A percentile compares a stretch with the other conserved stretches of the same genome.
These are phyloP conservation scores for Ogataea polymorpha DNA, from an alignment of 805 yeast species.

Conservation along the genomic window DNA sequence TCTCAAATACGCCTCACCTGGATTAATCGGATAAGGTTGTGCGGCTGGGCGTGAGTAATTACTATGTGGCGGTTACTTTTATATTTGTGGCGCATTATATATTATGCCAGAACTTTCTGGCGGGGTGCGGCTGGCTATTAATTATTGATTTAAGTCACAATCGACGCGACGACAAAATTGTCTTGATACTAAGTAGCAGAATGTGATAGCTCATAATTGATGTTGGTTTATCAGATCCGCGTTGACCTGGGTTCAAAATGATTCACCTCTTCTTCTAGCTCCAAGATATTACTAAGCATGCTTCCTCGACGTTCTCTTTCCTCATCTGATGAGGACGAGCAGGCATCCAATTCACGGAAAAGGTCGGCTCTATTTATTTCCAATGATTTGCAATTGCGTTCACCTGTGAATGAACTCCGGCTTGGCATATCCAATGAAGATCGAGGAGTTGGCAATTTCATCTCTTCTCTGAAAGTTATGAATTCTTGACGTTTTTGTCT, in stretches of 20 bases:
- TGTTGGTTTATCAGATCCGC: not conserved
- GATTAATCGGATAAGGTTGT: not conserved
- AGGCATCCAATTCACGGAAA: conserved; percentile 16
- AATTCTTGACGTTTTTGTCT: conserved; percentile 40
- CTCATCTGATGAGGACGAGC: conserved; percentile 15
- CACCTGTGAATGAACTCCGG: conserved; percentile 23
- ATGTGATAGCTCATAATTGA: not conserved
- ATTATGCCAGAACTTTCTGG: conserved; percentile 9
- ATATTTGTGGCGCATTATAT: conserved; percentile 6
- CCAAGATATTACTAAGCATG: conserved; percentile 18
- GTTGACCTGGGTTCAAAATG: not conserved
- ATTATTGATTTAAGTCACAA: not conserved
- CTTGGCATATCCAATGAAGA: conserved; percentile 26
- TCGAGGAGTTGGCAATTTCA: conserved; percentile 33
- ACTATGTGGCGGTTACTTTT: conserved; percentile 1
- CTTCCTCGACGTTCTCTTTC: conserved; percentile 13
- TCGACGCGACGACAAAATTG: not conserved
- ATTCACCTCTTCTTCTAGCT: conserved; percentile 17
- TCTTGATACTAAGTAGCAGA: not conserved
- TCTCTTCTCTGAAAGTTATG: conserved; percentile 38
- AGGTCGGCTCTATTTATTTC: conserved; percentile 28
- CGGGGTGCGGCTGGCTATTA: not conserved
- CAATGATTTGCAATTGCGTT: conserved; percentile 23
- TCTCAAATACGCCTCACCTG: too few species aligned
- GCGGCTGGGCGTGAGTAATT: conserved; percentile 1